phyloP scores from a whole-genome alignment of 1,284 basidiomycete species.

The Cystobasidium pallidum region DNA sequence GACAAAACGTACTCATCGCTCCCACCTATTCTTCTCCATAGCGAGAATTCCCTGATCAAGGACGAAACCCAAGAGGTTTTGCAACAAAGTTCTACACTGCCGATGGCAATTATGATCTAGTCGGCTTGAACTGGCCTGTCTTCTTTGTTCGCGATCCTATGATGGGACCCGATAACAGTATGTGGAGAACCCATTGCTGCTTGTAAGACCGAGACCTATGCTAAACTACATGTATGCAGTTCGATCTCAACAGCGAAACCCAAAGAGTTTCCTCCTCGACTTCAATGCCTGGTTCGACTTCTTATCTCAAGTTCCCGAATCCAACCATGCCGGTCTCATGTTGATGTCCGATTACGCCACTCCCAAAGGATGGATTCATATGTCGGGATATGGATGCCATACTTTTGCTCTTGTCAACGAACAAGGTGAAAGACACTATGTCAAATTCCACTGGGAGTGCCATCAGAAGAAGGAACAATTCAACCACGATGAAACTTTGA shows the following conservation, averaged over 20 bases:
- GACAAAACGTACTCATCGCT: neutral
- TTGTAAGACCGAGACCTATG: too few relatives aligned
- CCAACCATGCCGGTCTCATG: conserved; percentile 55
- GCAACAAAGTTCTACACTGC: conserved; percentile 78
- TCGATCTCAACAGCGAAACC: conserved; percentile 56
- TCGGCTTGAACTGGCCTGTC: conserved; percentile 72
- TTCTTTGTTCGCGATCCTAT: conserved; percentile 80
- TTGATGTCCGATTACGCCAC: conserved; percentile 55
- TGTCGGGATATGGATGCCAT: conserved; percentile 51
- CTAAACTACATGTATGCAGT: conserved; percentile 1
- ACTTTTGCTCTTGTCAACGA: conserved; percentile 64
- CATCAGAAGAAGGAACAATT: conserved; percentile 48
- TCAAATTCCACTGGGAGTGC: conserved; percentile 63
- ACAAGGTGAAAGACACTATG: conserved; percentile 69
- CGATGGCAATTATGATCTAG: conserved; percentile 79
- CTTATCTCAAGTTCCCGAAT: conserved; percentile 56
- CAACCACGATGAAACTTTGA: conserved; percentile 56
- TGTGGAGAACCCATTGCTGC: neutral
- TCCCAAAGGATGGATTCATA: conserved; percentile 52
- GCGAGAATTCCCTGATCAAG: conserved; percentile 64
- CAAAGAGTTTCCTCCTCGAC: conserved; percentile 50
- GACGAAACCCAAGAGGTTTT: conserved; percentile 79
- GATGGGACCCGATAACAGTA: conserved; percentile 71
- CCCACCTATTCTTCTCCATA: neutral
- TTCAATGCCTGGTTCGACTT: conserved; percentile 58